These are phyloP conservation scores for Neurospora tetraspora DNA, from an alignment of 495 filamentous ascomycete genomes.

Conservation along the genomic window DNA sequence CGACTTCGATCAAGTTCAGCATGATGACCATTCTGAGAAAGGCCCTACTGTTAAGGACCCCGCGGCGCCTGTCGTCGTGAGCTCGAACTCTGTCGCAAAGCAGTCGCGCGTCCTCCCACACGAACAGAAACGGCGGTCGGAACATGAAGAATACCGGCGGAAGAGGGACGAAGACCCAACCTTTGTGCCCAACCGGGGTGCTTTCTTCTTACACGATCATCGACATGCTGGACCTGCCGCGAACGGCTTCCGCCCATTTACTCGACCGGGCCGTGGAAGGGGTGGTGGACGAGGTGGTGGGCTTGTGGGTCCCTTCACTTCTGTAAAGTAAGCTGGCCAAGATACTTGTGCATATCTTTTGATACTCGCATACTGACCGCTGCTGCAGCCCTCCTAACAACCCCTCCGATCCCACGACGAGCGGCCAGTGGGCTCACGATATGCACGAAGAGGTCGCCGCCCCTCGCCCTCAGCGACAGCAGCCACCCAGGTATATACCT, in stretches of 20 bases:
- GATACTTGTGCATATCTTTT: constrained; percentile 1
- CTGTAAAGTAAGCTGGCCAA: constrained; percentile 42
- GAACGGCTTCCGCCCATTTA: constrained; percentile 67
- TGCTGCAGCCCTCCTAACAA: constrained; percentile 34
- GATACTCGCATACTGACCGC: constrained; percentile 22
- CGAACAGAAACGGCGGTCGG: constrained; percentile 59
- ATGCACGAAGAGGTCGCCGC: constrained; percentile 76
- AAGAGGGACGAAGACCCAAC: constrained; percentile 82
- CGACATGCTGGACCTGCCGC: constrained; percentile 61
- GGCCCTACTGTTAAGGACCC: constrained; percentile 14
- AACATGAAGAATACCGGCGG: constrained; percentile 84
- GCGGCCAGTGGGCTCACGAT: constrained; percentile 84
- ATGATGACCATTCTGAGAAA: constrained; percentile 1
- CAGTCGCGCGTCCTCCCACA: constrained; percentile 41
- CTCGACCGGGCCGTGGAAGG: constrained; percentile 36
- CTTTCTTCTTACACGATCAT: constrained; percentile 96
- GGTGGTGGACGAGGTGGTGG: constrained; percentile 39
- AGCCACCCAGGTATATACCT: constrained; percentile 25
- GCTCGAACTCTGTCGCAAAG: constrained; percentile 26
- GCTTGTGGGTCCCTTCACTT: constrained; percentile 44
- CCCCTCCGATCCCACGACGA: constrained; percentile 46
- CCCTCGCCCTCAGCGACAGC: constrained; percentile 23
- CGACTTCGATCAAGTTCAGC: constrained; percentile 54
- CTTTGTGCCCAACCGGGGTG: constrained; percentile 88
- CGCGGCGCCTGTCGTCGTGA: constrained; percentile 35